These are phyloP conservation scores for Alternaria burnsii DNA, from an alignment of 2,329 filamentous ascomycete genomes.

Conservation along the genomic window DNA sequence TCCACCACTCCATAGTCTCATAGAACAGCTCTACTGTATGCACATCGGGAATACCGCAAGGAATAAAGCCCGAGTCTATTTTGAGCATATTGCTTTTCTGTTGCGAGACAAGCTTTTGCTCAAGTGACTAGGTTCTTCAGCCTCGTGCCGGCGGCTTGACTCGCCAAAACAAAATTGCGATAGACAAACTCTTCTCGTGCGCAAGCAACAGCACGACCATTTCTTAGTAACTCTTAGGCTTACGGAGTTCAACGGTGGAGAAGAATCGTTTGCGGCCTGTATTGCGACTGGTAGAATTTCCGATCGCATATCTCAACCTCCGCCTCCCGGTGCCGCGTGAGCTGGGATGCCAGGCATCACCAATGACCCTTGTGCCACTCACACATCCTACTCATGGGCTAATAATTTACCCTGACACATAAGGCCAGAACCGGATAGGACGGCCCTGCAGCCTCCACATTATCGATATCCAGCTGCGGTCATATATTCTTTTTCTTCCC, in stretches of 20 bases:
- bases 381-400: not conserved
- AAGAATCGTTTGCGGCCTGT: not conserved
- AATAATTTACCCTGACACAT: not conserved
- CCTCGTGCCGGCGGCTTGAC: slow-evolving; percentile 8
- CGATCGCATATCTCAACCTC: not conserved
- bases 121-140: slow-evolving; percentile 6
- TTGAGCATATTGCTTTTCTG: slow-evolving; percentile 11
- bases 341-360: slow-evolving; percentile 1
- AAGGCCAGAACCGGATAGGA: not conserved
- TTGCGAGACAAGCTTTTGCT: slow-evolving; percentile 15
- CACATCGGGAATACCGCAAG: slow-evolving; percentile 12
- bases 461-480: not conserved
- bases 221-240: not conserved
- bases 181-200: slow-evolving; percentile 3
- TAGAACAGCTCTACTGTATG: not conserved
- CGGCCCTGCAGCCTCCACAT: not conserved
- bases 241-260: not conserved
- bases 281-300: slow-evolving; percentile 2
- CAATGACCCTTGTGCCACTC: slow-evolving; percentile 3
- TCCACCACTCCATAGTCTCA: slow-evolving; percentile 19
- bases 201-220: not conserved
- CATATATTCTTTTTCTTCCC: not conserved
- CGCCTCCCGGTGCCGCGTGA: slow-evolving; percentile 1
- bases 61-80: slow-evolving; percentile 14
- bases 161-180: slow-evolving; percentile 11